Conservation (phyloP, 2,329 filamentous ascomycete genomes). For the Ophiosphaerella narmari region DNA sequence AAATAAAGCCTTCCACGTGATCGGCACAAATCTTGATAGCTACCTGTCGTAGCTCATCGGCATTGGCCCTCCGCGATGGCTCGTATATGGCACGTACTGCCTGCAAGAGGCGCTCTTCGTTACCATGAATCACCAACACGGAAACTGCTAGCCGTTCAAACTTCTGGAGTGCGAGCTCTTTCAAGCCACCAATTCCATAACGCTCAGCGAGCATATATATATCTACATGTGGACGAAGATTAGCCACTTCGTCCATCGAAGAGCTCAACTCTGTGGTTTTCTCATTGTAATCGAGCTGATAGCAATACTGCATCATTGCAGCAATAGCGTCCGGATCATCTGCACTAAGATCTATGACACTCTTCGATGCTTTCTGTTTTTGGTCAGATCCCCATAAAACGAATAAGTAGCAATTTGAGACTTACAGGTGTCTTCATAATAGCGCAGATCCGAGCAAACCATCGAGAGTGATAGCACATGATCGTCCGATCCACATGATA, state of each 20-base stretch:
- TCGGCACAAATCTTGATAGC: conserved; percentile 35
- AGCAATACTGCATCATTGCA: conserved; percentile 42
- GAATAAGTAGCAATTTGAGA: neutral
- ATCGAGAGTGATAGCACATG: conserved; percentile 36
- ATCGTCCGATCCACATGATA: conserved; percentile 38
- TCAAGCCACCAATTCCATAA: conserved; percentile 32
- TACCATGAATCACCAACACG: conserved; percentile 25
- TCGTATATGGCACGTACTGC: conserved; percentile 34
- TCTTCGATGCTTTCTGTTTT: conserved; percentile 25
- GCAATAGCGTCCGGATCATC: conserved; percentile 38
- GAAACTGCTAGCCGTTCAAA: conserved; percentile 29
- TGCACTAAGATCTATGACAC: conserved; percentile 35
- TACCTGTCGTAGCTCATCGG: conserved; percentile 24
- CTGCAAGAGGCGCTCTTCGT: conserved; percentile 30
- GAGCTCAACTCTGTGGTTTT: conserved; percentile 21
- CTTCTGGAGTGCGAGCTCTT: conserved; percentile 30
- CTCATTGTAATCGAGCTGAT: conserved; percentile 37
- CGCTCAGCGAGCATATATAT: conserved; percentile 36
- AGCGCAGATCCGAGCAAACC: conserved; percentile 37
- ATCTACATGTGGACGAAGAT: conserved; percentile 32
- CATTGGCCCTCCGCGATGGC: conserved; percentile 24
- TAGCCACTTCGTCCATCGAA: conserved; percentile 23
- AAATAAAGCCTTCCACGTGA: conserved; percentile 34
- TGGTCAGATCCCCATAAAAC: conserved; percentile 7
- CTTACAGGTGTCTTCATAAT: conserved; percentile 27